Percentiles rank a stretch among this genome's conserved stretches.
These are phyloP conservation scores for Meyerozyma carpophila DNA, from an alignment of 1,139 yeast genomes.

Conservation along the genomic window DNA sequence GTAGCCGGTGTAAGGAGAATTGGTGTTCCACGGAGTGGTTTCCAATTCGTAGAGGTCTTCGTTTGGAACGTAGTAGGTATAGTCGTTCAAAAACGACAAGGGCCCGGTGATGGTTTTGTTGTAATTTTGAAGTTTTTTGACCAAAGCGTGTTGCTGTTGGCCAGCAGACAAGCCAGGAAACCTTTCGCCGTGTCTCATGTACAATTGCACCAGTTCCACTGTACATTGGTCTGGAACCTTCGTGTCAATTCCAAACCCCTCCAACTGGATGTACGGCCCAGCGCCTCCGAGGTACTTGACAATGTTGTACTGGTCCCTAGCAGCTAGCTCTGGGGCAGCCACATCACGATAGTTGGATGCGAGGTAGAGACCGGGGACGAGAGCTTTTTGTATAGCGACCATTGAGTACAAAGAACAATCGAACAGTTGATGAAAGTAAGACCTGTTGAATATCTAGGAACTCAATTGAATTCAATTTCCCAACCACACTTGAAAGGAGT, in stretches of 20 bases:
- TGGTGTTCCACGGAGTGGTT: constrained; percentile 23
- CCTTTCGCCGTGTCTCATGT: constrained; percentile 73
- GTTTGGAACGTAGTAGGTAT: constrained; percentile 26
- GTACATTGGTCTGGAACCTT: constrained; percentile 47
- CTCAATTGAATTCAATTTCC: neutral
- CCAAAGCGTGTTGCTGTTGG: constrained; percentile 14
- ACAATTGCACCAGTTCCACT: constrained; percentile 60
- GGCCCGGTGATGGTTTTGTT: constrained; percentile 25
- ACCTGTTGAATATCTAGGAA: neutral
- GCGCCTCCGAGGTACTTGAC: constrained; percentile 41
- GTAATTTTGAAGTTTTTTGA: constrained; percentile 16
- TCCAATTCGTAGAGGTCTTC: constrained; percentile 23
- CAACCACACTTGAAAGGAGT: no score
- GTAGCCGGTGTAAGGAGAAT: constrained; percentile 26
- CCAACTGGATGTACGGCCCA: constrained; percentile 42
- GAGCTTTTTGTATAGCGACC: constrained; percentile 7
- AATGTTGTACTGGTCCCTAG: constrained; percentile 30
- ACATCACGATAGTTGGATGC: constrained; percentile 11
- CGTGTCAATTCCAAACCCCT: constrained; percentile 43
- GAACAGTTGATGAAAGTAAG: neutral
- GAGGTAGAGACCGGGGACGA: constrained; percentile 5
- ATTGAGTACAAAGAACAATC: neutral
- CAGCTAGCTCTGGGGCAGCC: constrained; percentile 24
- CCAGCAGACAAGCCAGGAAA: constrained; percentile 42
- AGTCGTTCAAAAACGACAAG: constrained; percentile 27